Evolutionary conservation across 106 monocot genomes (phyloP).

Genomic region (Acorus gramineus): DNA sequence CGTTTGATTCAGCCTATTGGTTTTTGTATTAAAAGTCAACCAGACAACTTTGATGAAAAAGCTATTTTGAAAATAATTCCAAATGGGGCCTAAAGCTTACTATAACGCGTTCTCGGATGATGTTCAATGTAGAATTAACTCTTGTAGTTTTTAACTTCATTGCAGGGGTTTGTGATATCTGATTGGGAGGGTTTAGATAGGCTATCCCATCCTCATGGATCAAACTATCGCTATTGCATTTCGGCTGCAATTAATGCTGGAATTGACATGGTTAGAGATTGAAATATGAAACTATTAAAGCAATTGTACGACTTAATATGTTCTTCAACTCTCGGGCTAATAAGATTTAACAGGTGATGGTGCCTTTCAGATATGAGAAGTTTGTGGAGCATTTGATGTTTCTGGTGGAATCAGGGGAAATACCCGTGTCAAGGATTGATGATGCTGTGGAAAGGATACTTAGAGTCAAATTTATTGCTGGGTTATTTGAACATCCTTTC

Average conservation of each 20-base stretch:
- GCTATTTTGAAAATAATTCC: too few species aligned
- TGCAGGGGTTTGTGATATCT: conserved; percentile 78
- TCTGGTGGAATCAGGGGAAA: conserved; percentile 68
- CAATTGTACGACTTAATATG: neutral
- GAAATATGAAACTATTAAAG: conserved; percentile 1
- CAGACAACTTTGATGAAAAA: too few species aligned
- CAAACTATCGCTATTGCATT: conserved; percentile 69
- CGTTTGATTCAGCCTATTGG: too few species aligned
- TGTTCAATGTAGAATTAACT: neutral
- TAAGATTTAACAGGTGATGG: conserved; percentile 53
- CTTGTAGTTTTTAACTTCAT: neutral
- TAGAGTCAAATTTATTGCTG: conserved; percentile 78
- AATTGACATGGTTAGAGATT: conserved; percentile 68
- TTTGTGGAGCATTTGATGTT: conserved; percentile 65
- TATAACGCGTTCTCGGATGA: too few species aligned
- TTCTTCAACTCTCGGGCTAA: neutral
- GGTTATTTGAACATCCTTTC: conserved; percentile 82
- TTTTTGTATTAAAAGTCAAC: too few species aligned
- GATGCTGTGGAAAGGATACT: conserved; percentile 83
- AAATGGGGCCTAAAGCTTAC: too few species aligned
- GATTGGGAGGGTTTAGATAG: conserved; percentile 89
- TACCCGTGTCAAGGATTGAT: conserved; percentile 71
- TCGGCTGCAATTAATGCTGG: conserved; percentile 75
- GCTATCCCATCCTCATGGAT: conserved; percentile 56
- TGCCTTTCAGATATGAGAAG: conserved; percentile 57